phyloP scores from a whole-genome alignment of 352 stramenopile genomes.

The Globisporangium irregulare region DNA sequence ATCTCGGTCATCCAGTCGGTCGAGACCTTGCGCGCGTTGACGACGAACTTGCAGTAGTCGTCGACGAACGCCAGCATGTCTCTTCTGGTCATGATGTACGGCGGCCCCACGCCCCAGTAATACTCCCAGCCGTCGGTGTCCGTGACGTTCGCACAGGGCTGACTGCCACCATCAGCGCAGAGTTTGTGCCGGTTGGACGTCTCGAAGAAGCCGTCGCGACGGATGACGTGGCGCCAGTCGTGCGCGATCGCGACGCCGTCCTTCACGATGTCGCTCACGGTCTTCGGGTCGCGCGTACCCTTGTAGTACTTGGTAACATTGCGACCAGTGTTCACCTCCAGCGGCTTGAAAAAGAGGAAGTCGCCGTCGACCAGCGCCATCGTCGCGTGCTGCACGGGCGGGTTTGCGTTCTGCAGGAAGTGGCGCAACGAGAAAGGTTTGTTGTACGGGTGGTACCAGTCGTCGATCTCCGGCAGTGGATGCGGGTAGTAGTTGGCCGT shows the following conservation, averaged over 20 bases:
- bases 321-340: constrained; percentile 35
- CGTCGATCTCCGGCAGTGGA: constrained; percentile 20
- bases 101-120: constrained; percentile 41
- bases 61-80: constrained; percentile 41
- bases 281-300: constrained; percentile 23
- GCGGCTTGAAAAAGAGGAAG: constrained; percentile 21
- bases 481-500: constrained; percentile 20
- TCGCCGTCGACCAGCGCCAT: constrained; percentile 29
- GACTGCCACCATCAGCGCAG: constrained; percentile 22
- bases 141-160: constrained; percentile 28
- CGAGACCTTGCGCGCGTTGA: constrained; percentile 32
- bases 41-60: constrained; percentile 47
- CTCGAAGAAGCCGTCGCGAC: constrained; percentile 33
- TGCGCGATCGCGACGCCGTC: constrained; percentile 44
- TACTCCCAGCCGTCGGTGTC: constrained; percentile 34
- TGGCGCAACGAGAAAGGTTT: constrained; percentile 28
- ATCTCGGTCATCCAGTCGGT: constrained; percentile 59
- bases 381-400: constrained; percentile 18
- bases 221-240: constrained; percentile 43
- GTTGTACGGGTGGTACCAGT: constrained; percentile 30
- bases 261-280: constrained; percentile 36
- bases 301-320: constrained; percentile 40
- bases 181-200: constrained; percentile 15
- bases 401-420: constrained; percentile 26
- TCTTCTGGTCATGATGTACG: constrained; percentile 52